These are phyloP conservation scores for Adansonia rubrostipa DNA, from an alignment of 441 rosid species.

Conservation along the genomic window DNA sequence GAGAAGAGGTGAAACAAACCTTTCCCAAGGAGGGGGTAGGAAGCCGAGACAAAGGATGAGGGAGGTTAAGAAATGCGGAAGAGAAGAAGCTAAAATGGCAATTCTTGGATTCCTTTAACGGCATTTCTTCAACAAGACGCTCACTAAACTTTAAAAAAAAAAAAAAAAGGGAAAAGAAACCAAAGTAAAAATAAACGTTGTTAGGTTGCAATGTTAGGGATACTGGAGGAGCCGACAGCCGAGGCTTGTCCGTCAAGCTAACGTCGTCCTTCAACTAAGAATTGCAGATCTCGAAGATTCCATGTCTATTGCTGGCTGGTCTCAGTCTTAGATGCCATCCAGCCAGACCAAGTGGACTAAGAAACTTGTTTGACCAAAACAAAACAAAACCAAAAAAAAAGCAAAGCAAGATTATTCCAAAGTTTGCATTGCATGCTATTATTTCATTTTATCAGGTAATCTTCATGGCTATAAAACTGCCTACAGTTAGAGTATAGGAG, in stretches of 20 bases:
- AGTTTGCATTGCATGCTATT: too few species aligned
- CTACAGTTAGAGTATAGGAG: too few species aligned
- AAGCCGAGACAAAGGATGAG: neutral
- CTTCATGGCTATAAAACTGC: too few species aligned
- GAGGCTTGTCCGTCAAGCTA: conserved; percentile 30
- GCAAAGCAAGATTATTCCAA: too few species aligned
- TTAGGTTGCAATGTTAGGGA: neutral
- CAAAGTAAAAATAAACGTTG: neutral
- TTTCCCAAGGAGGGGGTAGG: neutral
- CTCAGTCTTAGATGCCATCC: neutral
- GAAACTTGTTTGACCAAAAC: neutral
- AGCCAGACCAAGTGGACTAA: neutral
- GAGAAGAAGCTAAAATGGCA: conserved; percentile 1
- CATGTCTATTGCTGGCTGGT: neutral
- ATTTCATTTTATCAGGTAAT: too few species aligned
- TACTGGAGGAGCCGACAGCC: conserved; percentile 3
- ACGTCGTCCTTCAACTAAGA: neutral
- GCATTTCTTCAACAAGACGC: conserved; percentile 44
- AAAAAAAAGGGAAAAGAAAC: neutral
- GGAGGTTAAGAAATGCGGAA: neutral
- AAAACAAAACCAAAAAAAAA: too few species aligned
- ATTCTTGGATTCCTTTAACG: conserved; percentile 15
- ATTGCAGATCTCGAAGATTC: conserved; percentile 17
- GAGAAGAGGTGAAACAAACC: conserved; percentile 3
- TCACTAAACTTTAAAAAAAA: neutral